phyloP scores from a whole-genome alignment of 768 basidiomycete species.

The Calocera cornea region DNA sequence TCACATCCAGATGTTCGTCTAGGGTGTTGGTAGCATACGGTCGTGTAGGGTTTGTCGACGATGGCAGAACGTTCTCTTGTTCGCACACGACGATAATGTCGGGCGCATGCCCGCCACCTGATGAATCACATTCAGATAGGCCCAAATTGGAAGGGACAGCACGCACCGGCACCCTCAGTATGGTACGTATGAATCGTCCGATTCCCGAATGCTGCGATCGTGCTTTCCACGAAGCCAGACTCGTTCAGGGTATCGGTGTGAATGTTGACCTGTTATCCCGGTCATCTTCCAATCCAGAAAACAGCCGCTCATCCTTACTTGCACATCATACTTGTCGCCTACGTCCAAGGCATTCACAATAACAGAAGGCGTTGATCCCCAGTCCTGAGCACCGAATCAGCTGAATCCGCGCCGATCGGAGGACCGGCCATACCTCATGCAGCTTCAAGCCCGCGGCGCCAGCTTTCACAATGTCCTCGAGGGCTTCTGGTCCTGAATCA shows the following conservation, averaged over 20 bases:
- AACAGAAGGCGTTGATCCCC: constrained; percentile 79
- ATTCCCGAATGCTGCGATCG: constrained; percentile 72
- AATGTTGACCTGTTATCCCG: constrained; percentile 56
- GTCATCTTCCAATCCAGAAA: neutral
- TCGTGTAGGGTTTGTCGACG: constrained; percentile 92
- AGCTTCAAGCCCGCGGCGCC: constrained; percentile 86
- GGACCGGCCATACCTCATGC: constrained; percentile 44
- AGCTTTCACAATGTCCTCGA: constrained; percentile 70
- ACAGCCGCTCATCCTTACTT: constrained; percentile 36
- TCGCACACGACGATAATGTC: constrained; percentile 98
- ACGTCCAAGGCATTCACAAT: constrained; percentile 68
- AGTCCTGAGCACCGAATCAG: constrained; percentile 37
- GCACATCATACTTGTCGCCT: constrained; percentile 85
- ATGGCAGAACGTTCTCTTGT: constrained; percentile 76
- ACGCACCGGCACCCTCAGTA: constrained; percentile 77
- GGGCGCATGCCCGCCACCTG: constrained; percentile 89
- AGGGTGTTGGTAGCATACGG: constrained; percentile 85
- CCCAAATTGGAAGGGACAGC: neutral
- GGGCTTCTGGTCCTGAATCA: constrained; percentile 57
- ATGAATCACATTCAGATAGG: constrained; percentile 1
- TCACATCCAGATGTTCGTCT: constrained; percentile 91
- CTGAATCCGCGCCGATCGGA: neutral
- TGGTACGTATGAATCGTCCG: constrained; percentile 97
- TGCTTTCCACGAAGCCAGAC: constrained; percentile 91
- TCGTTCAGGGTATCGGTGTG: constrained; percentile 97